phyloP scores from a whole-genome alignment of 805 yeast species.

The Nakazawaea ernobii region DNA sequence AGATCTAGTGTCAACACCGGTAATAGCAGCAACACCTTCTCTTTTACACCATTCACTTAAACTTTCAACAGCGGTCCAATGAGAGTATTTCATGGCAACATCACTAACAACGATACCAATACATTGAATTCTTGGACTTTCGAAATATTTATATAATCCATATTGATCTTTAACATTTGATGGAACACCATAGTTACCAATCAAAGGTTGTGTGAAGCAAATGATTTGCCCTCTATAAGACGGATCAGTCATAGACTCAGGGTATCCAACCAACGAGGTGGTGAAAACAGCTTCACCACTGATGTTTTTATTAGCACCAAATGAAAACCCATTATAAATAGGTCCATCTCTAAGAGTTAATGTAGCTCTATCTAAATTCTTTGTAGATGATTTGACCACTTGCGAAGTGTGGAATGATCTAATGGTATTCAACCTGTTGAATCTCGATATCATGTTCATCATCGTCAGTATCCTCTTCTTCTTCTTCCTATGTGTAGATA shows the following conservation, averaged over 20 bases:
- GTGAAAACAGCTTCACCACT: slow-evolving; percentile 98
- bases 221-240: slow-evolving; percentile 95
- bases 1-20: slow-evolving; percentile 97
- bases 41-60: slow-evolving; percentile 94
- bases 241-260: slow-evolving; percentile 99
- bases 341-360: slow-evolving; percentile 91
- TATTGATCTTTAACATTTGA: slow-evolving; percentile 78
- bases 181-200: slow-evolving; percentile 98
- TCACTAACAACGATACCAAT: slow-evolving; percentile 95
- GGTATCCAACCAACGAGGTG: slow-evolving; percentile 96
- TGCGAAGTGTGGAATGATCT: slow-evolving; percentile 21
- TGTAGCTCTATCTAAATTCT: slow-evolving; percentile 71
- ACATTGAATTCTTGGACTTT: slow-evolving; percentile 87
- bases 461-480: slow-evolving; percentile 2
- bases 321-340: slow-evolving; percentile 85
- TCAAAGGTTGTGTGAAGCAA: slow-evolving; percentile 93
- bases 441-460: slow-evolving; percentile 16
- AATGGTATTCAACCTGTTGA: slow-evolving; percentile 20
- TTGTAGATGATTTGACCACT: slow-evolving; percentile 19
- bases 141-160: slow-evolving; percentile 84
- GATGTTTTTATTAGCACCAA: slow-evolving; percentile 89
- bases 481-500: no score
- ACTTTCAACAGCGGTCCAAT: slow-evolving; percentile 98
- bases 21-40: slow-evolving; percentile 92
- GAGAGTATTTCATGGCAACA: slow-evolving; percentile 93